Evolutionary conservation across 108 stramenopile species (phyloP).

Genomic region (Fragilariopsis cylindrus): DNA sequence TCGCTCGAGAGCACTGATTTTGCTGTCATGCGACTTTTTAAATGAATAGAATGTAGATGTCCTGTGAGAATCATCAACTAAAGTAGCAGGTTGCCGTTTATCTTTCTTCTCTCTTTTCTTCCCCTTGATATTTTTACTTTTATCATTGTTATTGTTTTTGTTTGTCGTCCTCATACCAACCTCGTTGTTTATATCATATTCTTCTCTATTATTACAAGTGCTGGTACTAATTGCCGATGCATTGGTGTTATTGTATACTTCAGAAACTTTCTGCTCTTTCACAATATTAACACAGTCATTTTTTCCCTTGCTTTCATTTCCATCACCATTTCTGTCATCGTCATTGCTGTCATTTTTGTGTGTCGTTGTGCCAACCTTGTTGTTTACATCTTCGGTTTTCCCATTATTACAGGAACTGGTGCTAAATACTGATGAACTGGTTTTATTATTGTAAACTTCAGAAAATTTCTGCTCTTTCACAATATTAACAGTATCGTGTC

Average conservation of each 20-base stretch:
- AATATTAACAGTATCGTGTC: not conserved
- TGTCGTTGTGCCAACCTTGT: not conserved
- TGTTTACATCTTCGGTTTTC: not conserved
- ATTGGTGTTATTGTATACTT: not conserved
- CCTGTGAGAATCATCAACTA: slow-evolving; percentile 49
- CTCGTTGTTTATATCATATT: not conserved
- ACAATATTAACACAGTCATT: not conserved
- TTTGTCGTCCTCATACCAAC: not conserved
- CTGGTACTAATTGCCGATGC: slow-evolving; percentile 2
- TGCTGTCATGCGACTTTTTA: slow-evolving; percentile 47
- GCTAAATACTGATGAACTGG: not conserved
- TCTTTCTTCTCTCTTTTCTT: slow-evolving; percentile 6
- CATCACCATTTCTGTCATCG: not conserved
- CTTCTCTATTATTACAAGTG: too few relatives aligned
- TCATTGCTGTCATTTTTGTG: not conserved
- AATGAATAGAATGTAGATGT: slow-evolving; percentile 61
- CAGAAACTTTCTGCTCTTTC: not conserved
- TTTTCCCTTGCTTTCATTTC: not conserved
- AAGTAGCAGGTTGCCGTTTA: slow-evolving; percentile 13
- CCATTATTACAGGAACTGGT: not conserved
- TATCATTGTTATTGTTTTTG: not conserved
- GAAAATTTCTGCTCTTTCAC: not conserved
- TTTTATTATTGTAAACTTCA: not conserved
- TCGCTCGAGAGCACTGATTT: slow-evolving; percentile 55
- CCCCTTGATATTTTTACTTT: not conserved